Percentiles rank a stretch among this genome's conserved stretches.
Conservation (phyloP, 2,329 filamentous ascomycete species). For the Onygenales sp. region DNA sequence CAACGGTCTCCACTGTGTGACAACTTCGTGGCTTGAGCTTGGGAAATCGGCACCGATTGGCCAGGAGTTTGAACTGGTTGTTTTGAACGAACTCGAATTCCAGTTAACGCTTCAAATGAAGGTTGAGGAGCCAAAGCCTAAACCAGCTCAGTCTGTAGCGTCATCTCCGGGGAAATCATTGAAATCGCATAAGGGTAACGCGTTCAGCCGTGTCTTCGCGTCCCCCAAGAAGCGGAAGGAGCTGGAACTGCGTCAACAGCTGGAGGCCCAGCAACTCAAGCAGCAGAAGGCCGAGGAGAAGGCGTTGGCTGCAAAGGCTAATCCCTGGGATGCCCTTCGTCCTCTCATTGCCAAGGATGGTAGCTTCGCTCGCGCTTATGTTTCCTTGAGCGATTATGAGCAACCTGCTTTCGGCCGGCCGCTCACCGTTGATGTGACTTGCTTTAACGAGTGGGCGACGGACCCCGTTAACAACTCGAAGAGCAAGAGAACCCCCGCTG, state of each 20-base stretch:
- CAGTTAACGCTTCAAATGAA: constrained; percentile 95
- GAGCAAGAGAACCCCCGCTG: constrained; percentile 69
- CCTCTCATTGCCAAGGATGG: constrained; percentile 83
- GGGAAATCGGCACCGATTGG: constrained; percentile 88
- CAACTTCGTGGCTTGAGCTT: constrained; percentile 88
- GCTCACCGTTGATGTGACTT: constrained; percentile 77
- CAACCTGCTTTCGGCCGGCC: constrained; percentile 78
- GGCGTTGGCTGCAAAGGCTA: constrained; percentile 45
- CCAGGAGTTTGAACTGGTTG: constrained; percentile 95
- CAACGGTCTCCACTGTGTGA: constrained; percentile 95
- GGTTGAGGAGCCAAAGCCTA: constrained; percentile 67
- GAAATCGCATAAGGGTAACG: constrained; percentile 66
- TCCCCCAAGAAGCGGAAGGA: constrained; percentile 97
- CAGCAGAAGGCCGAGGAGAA: constrained; percentile 52
- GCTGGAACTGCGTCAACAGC: constrained; percentile 71
- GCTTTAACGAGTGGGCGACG: constrained; percentile 97
- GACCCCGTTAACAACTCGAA: constrained; percentile 82
- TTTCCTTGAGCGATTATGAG: constrained; percentile 90
- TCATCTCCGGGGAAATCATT: constrained; percentile 52
- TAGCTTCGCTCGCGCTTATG: constrained; percentile 87
- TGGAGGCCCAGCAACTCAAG: constrained; percentile 69
- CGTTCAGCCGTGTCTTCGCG: constrained; percentile 85
- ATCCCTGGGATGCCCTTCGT: constrained; percentile 72
- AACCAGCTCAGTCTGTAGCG: constrained; percentile 30
- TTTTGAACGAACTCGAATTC: constrained; percentile 96